Conservation (phyloP, 164 flowering plant species). For the Vitis riparia region DNA sequence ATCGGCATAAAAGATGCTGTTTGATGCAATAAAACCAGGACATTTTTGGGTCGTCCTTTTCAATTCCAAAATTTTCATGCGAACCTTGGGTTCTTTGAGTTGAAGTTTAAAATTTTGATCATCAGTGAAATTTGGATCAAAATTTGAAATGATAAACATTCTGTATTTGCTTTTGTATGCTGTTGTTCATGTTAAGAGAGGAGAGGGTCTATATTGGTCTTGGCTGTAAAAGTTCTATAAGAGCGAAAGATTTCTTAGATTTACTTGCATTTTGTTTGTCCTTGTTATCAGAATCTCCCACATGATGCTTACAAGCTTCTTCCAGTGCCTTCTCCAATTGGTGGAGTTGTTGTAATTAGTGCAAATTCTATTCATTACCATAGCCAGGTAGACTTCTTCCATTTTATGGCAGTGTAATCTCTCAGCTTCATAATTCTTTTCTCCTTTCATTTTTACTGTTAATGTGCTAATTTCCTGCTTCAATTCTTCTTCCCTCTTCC, state of each 20-base stretch:
- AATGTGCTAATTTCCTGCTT: constrained; percentile 2
- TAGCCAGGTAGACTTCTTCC: constrained; percentile 66
- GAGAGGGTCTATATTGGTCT: not conserved
- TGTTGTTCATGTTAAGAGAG: not conserved
- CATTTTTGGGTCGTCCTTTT: too few species aligned
- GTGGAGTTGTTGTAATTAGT: constrained; percentile 88
- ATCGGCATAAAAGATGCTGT: not conserved
- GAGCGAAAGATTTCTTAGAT: not conserved
- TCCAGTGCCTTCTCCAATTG: constrained; percentile 97
- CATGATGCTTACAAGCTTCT: constrained; percentile 98
- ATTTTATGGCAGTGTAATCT: not conserved
- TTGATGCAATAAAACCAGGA: not conserved
- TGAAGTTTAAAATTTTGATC: not conserved
- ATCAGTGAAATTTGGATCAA: not conserved
- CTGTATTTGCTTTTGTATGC: not conserved
- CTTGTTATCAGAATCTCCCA: constrained; percentile 69
- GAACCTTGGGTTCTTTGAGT: too few species aligned
- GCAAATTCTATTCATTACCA: constrained; percentile 90
- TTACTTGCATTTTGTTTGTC: constrained; percentile 5
- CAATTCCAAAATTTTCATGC: too few species aligned
- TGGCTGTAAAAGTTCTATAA: not conserved
- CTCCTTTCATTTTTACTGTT: not conserved
- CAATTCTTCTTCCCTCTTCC: not conserved
- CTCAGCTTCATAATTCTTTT: too few species aligned
- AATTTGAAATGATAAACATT: not conserved